phyloP scores from a whole-genome alignment of 2,329 filamentous ascomycete genomes.

The Arachnopeziza araneosa region DNA sequence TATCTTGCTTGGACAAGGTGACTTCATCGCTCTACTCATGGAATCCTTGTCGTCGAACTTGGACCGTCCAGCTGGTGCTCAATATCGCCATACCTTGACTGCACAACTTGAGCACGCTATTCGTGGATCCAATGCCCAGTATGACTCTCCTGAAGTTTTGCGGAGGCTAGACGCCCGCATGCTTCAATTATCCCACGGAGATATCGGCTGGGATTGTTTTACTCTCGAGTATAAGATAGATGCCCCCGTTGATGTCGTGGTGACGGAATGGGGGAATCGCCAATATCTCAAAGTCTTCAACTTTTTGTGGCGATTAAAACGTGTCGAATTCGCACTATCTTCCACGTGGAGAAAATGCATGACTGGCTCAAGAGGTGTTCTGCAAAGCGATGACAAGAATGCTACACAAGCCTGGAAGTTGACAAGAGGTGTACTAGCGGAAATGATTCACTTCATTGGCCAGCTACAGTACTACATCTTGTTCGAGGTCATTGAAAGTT shows the following conservation, averaged over 20 bases:
- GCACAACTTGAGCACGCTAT: conserved; percentile 98
- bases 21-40: conserved; percentile 96
- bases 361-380: conserved; percentile 87
- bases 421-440: conserved; percentile 80
- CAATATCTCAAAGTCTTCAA: conserved; percentile 99
- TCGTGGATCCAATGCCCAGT: conserved; percentile 93
- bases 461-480: conserved; percentile 98
- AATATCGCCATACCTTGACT: conserved; percentile 93
- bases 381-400: conserved; percentile 66
- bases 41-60: conserved; percentile 90
- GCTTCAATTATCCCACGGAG: conserved; percentile 91
- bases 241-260: conserved; percentile 91
- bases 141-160: conserved; percentile 86
- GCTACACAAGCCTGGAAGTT: conserved; percentile 82
- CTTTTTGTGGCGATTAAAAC: conserved; percentile 96
- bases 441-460: conserved; percentile 98
- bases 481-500: conserved; percentile 96
- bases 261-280: conserved; percentile 90
- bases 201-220: conserved; percentile 99
- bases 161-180: conserved; percentile 93
- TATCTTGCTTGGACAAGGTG: conserved; percentile 87
- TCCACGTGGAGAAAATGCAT: conserved; percentile 94
- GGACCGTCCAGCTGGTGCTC: conserved; percentile 90
- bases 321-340: conserved; percentile 88
- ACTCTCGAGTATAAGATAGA: conserved; percentile 98